Percentiles rank a stretch among this genome's conserved stretches.
Evolutionary conservation across 192 early-diverging fungal genomes (phyloP).

Genomic region (Blastocladiella britannica): DNA sequence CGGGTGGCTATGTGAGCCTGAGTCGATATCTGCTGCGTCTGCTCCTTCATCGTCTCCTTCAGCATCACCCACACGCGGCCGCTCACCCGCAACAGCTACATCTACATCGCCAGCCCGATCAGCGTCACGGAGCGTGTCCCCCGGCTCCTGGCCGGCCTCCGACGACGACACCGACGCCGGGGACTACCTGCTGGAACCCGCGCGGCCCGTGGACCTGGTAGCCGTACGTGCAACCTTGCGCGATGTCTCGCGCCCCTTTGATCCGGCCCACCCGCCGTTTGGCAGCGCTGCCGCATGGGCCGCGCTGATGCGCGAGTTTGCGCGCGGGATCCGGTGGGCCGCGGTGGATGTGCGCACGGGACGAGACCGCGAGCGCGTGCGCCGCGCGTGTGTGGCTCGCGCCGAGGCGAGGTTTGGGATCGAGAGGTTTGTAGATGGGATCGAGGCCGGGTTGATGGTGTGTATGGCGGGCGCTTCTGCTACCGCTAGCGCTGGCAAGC

Average conservation of each 20-base stretch:
- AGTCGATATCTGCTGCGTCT: too few species aligned
- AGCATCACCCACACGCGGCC: too few species aligned
- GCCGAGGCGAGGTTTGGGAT: neutral
- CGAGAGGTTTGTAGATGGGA: neutral
- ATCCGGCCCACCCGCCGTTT: too few species aligned
- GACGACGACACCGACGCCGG: too few species aligned
- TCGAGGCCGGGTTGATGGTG: neutral
- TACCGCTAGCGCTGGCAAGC: neutral
- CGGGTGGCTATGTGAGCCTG: slow-evolving; percentile 49
- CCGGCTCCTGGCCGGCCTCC: too few species aligned
- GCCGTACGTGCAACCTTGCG: neutral
- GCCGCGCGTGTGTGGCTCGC: neutral
- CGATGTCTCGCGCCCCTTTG: neutral
- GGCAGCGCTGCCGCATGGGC: neutral
- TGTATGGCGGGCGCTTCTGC: neutral
- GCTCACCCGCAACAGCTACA: too few species aligned
- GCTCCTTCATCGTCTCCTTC: too few species aligned
- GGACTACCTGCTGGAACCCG: neutral
- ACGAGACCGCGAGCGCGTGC: neutral
- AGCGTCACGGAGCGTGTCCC: too few species aligned
- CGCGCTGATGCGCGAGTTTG: neutral
- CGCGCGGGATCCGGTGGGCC: neutral
- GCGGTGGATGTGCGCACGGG: neutral
- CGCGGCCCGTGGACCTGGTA: neutral
- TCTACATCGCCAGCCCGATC: too few species aligned